Percentiles rank a stretch among this genome's conserved stretches.
phyloP scores from a whole-genome alignment of 495 filamentous ascomycete genomes.

The Articulospora tetracladia region DNA sequence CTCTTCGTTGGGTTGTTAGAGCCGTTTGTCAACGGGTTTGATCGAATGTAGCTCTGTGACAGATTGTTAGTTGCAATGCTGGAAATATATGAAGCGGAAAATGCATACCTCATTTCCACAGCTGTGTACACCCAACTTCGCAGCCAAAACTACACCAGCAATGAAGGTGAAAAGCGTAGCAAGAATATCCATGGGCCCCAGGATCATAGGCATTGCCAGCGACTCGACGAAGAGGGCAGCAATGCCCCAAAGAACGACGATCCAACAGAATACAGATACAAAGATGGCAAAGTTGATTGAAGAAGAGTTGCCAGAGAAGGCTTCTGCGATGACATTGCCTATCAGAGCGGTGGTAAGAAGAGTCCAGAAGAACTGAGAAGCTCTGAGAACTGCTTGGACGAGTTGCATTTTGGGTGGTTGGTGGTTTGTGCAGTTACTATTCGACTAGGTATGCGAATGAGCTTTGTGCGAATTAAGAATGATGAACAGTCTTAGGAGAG shows the following conservation, averaged over 20 bases:
- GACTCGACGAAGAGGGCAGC: constrained; percentile 46
- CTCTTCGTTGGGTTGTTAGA: constrained; percentile 48
- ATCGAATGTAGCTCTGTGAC: constrained; percentile 45
- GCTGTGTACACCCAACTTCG: constrained; percentile 53
- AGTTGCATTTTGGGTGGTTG: constrained; percentile 1
- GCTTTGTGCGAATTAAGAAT: neutral
- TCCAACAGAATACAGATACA: constrained; percentile 58
- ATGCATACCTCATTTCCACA: constrained; percentile 54
- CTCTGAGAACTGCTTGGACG: constrained; percentile 15
- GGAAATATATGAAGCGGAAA: neutral
- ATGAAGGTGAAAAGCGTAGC: constrained; percentile 65
- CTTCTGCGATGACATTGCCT: constrained; percentile 62
- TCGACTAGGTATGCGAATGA: neutral
- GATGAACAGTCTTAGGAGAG: neutral
- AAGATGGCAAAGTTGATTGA: constrained; percentile 67
- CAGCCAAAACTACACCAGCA: constrained; percentile 60
- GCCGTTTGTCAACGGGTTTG: constrained; percentile 60
- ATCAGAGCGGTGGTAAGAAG: constrained; percentile 62
- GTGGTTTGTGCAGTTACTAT: neutral
- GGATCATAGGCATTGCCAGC: constrained; percentile 48
- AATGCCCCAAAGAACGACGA: constrained; percentile 57
- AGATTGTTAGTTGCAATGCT: neutral
- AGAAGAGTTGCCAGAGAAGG: constrained; percentile 50
- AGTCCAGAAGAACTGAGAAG: constrained; percentile 57
- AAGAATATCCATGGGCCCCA: constrained; percentile 52